Evolutionary conservation across 176 grass and related monocot genomes (phyloP).

Genomic region (Dendrocalamus sinicus): DNA sequence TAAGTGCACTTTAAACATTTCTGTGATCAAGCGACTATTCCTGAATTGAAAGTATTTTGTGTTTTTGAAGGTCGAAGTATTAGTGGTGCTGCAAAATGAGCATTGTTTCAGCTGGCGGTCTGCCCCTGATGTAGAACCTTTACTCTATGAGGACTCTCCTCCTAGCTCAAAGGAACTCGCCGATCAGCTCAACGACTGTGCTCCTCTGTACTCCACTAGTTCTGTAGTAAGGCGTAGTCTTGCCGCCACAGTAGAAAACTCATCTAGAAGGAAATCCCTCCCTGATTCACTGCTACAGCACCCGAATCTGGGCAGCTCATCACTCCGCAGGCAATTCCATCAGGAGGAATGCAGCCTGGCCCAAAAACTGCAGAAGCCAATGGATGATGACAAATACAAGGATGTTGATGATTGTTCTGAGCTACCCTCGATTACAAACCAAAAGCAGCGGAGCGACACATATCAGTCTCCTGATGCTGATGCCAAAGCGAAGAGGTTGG

Average conservation of each 20-base stretch:
- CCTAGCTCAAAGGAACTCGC: constrained; percentile 63
- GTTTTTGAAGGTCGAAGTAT: constrained; percentile 75
- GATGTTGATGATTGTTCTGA: constrained; percentile 51
- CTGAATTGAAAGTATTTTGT: constrained; percentile 11
- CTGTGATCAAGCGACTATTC: not conserved
- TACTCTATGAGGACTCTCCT: constrained; percentile 68
- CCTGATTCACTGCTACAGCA: constrained; percentile 65
- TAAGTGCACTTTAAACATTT: constrained; percentile 12
- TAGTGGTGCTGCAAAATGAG: constrained; percentile 80
- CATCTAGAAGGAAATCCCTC: constrained; percentile 74
- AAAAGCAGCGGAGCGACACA: constrained; percentile 21
- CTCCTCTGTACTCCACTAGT: constrained; percentile 57
- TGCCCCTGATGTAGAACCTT: constrained; percentile 71
- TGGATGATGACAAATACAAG: constrained; percentile 78
- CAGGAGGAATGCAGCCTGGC: constrained; percentile 81
- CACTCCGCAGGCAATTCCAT: constrained; percentile 73
- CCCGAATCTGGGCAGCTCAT: constrained; percentile 60
- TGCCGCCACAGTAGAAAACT: constrained; percentile 64
- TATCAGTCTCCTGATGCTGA: constrained; percentile 50
- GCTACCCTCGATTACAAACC: constrained; percentile 44
- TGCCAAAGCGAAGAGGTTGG: constrained; percentile 51
- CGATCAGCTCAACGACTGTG: constrained; percentile 51
- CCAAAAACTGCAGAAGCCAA: constrained; percentile 75
- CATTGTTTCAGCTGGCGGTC: constrained; percentile 89
- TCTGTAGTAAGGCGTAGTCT: constrained; percentile 65